Percentiles rank a stretch among this genome's conserved stretches.
These are phyloP conservation scores for Lecanosticta acicola DNA, from an alignment of 2,329 filamentous ascomycete species.

Conservation along the genomic window DNA sequence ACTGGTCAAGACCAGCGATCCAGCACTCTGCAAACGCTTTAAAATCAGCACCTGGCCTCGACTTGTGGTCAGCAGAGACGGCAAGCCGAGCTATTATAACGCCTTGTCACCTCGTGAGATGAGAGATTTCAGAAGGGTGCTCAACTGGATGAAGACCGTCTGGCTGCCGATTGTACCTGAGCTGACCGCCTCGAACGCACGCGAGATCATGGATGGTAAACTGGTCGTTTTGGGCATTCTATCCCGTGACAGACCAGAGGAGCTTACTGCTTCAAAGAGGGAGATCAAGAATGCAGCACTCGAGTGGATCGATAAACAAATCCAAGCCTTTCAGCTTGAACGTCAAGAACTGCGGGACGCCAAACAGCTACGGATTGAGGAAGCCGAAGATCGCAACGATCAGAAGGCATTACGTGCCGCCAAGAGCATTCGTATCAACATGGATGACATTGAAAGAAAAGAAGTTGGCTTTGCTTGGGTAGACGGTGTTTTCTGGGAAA, in stretches of 20 bases:
- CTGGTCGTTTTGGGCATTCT: slow-evolving; percentile 90
- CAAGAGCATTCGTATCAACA: slow-evolving; percentile 86
- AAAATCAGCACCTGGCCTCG: slow-evolving; percentile 98
- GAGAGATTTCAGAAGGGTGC: slow-evolving; percentile 74
- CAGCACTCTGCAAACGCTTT: slow-evolving; percentile 69
- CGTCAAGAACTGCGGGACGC: slow-evolving; percentile 87
- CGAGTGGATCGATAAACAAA: slow-evolving; percentile 98
- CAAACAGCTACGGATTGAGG: slow-evolving; percentile 92
- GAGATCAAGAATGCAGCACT: slow-evolving; percentile 94
- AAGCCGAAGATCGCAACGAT: slow-evolving; percentile 89
- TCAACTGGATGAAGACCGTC: slow-evolving; percentile 91
- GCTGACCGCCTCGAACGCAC: slow-evolving; percentile 81
- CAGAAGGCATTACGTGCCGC: slow-evolving; percentile 78
- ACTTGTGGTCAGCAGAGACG: slow-evolving; percentile 80
- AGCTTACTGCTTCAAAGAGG: slow-evolving; percentile 70
- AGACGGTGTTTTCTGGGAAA: slow-evolving; percentile 93
- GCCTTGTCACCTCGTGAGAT: slow-evolving; percentile 85
- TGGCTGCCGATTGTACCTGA: slow-evolving; percentile 97
- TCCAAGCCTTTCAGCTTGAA: slow-evolving; percentile 84
- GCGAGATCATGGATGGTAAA: slow-evolving; percentile 91
- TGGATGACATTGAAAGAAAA: slow-evolving; percentile 79
- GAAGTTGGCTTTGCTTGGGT: slow-evolving; percentile 96
- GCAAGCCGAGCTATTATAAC: slow-evolving; percentile 83
- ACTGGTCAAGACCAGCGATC: slow-evolving; percentile 83
- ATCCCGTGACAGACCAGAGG: slow-evolving; percentile 70